phyloP scores from a whole-genome alignment of 345 rosid species.

The Corchorus capsularis region DNA sequence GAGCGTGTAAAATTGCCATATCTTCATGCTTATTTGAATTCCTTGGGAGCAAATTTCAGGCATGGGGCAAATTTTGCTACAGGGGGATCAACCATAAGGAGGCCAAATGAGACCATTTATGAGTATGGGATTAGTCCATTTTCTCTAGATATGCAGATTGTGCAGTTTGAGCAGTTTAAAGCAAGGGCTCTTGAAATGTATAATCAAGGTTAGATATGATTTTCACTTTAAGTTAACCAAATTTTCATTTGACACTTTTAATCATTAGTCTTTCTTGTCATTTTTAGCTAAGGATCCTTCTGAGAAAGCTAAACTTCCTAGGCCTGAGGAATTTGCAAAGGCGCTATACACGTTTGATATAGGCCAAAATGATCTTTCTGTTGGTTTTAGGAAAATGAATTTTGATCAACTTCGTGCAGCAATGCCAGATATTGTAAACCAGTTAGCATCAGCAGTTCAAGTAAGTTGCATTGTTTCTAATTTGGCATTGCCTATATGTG shows the following conservation, averaged over 20 bases:
- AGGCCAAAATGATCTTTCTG: slow-evolving; percentile 93
- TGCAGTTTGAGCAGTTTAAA: slow-evolving; percentile 73
- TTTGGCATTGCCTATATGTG: neutral
- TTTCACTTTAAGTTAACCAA: neutral
- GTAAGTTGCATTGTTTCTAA: slow-evolving; percentile 40
- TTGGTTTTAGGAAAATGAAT: slow-evolving; percentile 74
- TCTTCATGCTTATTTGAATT: slow-evolving; percentile 86
- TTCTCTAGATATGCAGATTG: slow-evolving; percentile 84
- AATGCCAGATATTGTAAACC: slow-evolving; percentile 66
- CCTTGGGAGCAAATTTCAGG: slow-evolving; percentile 74
- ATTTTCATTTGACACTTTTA: neutral
- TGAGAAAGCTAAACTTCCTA: slow-evolving; percentile 68
- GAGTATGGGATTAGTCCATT: slow-evolving; percentile 91
- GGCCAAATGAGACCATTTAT: slow-evolving; percentile 83
- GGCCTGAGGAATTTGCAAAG: slow-evolving; percentile 69
- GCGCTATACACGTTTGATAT: slow-evolving; percentile 92
- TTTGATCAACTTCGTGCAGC: slow-evolving; percentile 70
- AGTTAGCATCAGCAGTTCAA: slow-evolving; percentile 80
- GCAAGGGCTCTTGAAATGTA: slow-evolving; percentile 55
- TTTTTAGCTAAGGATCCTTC: slow-evolving; percentile 44
- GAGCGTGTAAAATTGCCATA: slow-evolving; percentile 70
- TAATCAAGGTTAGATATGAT: slow-evolving; percentile 44
- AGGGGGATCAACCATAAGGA: slow-evolving; percentile 88
- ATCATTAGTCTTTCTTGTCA: neutral
- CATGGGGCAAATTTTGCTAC: slow-evolving; percentile 95